Evolutionary conservation across 1,139 yeast genomes (phyloP).

Genomic region (Waltiozyma sp.): DNA sequence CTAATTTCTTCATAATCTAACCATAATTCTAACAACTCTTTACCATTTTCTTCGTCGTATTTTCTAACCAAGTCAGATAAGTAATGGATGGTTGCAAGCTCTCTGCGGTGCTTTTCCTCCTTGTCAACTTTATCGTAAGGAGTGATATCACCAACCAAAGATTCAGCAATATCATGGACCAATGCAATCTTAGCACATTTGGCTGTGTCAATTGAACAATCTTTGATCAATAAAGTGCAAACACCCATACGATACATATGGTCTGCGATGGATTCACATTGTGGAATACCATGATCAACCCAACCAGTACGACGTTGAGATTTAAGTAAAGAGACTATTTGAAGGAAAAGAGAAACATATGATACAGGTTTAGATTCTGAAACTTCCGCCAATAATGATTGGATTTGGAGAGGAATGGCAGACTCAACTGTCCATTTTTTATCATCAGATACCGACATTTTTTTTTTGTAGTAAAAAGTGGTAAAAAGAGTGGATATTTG

Average conservation of each 20-base stretch:
- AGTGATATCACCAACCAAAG: constrained; percentile 89
- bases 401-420: constrained; percentile 44
- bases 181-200: constrained; percentile 79
- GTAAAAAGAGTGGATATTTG: not conserved
- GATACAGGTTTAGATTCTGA: constrained; percentile 6
- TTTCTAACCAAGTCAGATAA: constrained; percentile 50
- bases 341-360: constrained; percentile 60
- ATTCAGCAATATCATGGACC: constrained; percentile 90
- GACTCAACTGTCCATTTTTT: constrained; percentile 46
- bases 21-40: constrained; percentile 69
- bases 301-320: constrained; percentile 88
- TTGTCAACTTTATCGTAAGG: constrained; percentile 71
- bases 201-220: constrained; percentile 31
- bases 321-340: constrained; percentile 66
- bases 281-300: constrained; percentile 63
- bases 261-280: constrained; percentile 71
- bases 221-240: constrained; percentile 63
- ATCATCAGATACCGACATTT: not conserved
- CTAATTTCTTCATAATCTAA: constrained; percentile 82
- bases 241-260: constrained; percentile 97
- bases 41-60: constrained; percentile 53
- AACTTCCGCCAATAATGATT: constrained; percentile 25
- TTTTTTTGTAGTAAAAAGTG: not conserved
- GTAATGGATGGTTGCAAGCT: constrained; percentile 61
- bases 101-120: constrained; percentile 71